phyloP scores from a whole-genome alignment of 2,329 filamentous ascomycete species.

The Dactylellina sp. region DNA sequence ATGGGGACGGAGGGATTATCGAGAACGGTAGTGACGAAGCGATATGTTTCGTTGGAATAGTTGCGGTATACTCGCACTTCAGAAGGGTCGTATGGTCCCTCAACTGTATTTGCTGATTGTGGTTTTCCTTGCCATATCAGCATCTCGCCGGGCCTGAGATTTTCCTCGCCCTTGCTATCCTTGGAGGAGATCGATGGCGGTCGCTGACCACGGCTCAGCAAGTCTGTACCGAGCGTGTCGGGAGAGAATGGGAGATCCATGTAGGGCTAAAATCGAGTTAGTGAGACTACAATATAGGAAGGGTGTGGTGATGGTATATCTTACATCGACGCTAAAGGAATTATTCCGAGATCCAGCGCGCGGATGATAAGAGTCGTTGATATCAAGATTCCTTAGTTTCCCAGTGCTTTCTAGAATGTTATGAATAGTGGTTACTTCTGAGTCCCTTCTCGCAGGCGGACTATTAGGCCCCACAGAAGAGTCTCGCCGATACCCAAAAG shows the following conservation, averaged over 20 bases:
- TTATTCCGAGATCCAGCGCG: conserved; percentile 36
- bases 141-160: conserved; percentile 45
- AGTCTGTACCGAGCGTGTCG: conserved; percentile 34
- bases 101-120: conserved; percentile 24
- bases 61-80: conserved; percentile 46
- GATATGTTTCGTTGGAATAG: conserved; percentile 24
- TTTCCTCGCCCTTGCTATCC: conserved; percentile 55
- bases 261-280: conserved; percentile 21
- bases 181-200: conserved; percentile 44
- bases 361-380: conserved; percentile 22
- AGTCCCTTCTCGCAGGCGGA: conserved; percentile 27
- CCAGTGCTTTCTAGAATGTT: neutral
- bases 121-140: conserved; percentile 44
- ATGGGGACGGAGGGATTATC: conserved; percentile 41
- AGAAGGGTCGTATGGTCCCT: conserved; percentile 39
- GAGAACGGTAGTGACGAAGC: conserved; percentile 45
- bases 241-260: conserved; percentile 47
- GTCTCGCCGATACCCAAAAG: conserved; percentile 30
- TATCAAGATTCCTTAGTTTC: conserved; percentile 20
- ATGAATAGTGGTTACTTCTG: conserved; percentile 32
- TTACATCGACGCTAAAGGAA: conserved; percentile 35
- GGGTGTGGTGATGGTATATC: neutral
- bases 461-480: conserved; percentile 31
- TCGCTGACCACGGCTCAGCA: conserved; percentile 23
- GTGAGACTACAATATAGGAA: neutral